phyloP scores from a whole-genome alignment of 305 asterid genomes.

The Fraxinus platypoda region DNA sequence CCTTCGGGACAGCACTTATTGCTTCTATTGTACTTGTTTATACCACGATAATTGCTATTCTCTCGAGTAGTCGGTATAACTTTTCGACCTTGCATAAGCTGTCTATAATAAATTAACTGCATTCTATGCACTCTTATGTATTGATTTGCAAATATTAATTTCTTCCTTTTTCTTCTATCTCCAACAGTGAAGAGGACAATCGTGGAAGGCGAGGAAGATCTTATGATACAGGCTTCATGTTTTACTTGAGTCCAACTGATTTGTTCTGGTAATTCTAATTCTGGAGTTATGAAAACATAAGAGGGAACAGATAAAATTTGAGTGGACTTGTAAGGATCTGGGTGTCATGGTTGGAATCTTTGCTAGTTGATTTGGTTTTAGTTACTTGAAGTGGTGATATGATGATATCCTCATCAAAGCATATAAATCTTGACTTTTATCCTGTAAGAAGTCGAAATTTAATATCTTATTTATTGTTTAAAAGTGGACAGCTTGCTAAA shows the following conservation, averaged over 20 bases:
- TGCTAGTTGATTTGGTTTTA: background rate
- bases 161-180: conserved; percentile 18
- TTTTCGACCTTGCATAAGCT: conserved; percentile 19
- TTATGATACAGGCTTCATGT: conserved; percentile 48
- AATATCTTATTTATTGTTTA: background rate
- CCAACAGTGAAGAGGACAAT: conserved; percentile 69
- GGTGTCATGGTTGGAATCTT: conserved; percentile 5
- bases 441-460: background rate
- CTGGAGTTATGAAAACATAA: conserved; percentile 10
- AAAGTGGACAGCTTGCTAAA: background rate
- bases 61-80: conserved; percentile 77
- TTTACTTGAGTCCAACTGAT: conserved; percentile 59
- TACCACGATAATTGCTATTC: conserved; percentile 77
- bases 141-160: background rate
- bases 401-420: background rate
- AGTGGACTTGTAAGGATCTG: conserved; percentile 15
- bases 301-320: conserved; percentile 3
- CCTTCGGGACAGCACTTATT: conserved; percentile 90
- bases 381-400: conserved; percentile 1
- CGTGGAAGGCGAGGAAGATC: conserved; percentile 78
- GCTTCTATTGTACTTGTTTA: conserved; percentile 90
- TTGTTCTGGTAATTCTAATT: conserved; percentile 61
- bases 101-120: conserved; percentile 5
- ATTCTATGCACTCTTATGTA: conserved; percentile 13
- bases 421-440: background rate